A percentile compares a stretch with the other conserved stretches of the same genome.
These are phyloP conservation scores for Coemansia sp. DNA, from an alignment of 192 early-diverging fungal genomes.

Conservation along the genomic window DNA sequence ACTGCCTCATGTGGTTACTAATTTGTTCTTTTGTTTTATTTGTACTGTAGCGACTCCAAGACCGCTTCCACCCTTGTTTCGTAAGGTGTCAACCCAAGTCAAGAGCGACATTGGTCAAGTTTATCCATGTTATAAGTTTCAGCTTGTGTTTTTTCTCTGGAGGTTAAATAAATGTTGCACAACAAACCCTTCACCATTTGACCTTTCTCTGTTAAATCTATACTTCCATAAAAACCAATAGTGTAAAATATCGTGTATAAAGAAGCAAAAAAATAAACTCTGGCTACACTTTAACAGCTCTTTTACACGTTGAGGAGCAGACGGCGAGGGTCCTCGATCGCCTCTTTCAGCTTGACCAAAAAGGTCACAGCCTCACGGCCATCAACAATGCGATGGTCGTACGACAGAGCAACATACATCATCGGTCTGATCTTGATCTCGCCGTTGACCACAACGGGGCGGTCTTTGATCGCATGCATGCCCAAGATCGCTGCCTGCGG, in stretches of 20 bases:
- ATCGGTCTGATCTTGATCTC: slow-evolving; percentile 87
- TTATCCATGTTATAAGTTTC: no score
- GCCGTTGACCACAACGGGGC: slow-evolving; percentile 91
- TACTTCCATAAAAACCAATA: background rate
- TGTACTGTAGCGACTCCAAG: slow-evolving; percentile 49
- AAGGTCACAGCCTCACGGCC: slow-evolving; percentile 98
- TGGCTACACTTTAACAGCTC: background rate
- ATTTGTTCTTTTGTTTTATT: background rate
- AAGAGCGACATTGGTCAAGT: no score
- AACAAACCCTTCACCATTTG: no score
- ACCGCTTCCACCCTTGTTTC: slow-evolving; percentile 82
- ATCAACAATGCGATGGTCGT: slow-evolving; percentile 98
- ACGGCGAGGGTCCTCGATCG: slow-evolving; percentile 92
- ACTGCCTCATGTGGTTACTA: no score
- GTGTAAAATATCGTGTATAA: background rate
- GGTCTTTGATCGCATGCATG: slow-evolving; percentile 98
- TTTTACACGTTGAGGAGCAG: slow-evolving; percentile 84
- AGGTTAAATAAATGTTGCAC: no score
- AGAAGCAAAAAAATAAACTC: background rate
- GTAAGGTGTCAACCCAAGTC: slow-evolving; percentile 48
- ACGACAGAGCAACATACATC: slow-evolving; percentile 99
- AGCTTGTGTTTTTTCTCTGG: no score
- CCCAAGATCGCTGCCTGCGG: slow-evolving; percentile 97
- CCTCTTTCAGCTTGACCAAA: slow-evolving; percentile 95
- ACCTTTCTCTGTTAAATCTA: background rate